Base-by-base conservation (phyloP, 345 rosid species). In the Bruguiera gymnorhiza region DNA sequence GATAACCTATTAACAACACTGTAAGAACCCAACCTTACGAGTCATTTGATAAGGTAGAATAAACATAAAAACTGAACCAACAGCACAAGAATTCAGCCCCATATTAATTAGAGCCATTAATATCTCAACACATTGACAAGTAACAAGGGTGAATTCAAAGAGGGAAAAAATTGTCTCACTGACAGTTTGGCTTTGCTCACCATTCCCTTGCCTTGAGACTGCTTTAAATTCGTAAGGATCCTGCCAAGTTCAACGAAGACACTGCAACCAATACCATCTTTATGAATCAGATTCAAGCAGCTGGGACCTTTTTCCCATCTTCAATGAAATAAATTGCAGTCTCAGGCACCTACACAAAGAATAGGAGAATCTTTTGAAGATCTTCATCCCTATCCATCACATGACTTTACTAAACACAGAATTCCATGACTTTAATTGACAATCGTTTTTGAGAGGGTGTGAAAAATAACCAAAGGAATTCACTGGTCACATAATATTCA, bases 291-390 rank as follows among this genome's bases (percentile, higher is more conserved):
- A 53, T n/a, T 93, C 84, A 90, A 76, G 82, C 86, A 23, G 89
- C 96, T 27, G 89, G 86, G 60, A 93, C 90, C 81, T 86, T 89
- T 82, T 85, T 91, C 43, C 98, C 97, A 69, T 93, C 97, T 82
- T 93, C 97, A 4, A 93, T 87, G 76, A 89, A 88, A 83, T 85
- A 91, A 69, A 93, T 91, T 48, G 96, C 89, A 72, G 84, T 73
- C 75, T 93, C 92, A 1, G 92, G 91, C 37, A 93, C 98, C 98
- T 94, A 75, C 15, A 52, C 24, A 56, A 53, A n/a, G n/a, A 10
- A 53, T 6, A 53, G 57, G 26, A 32, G 8, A 32, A 32, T 32
- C 36, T 32, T 32, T 32, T 32, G 36, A 32, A 32, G 36, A 32
- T 6, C 36, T 32, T 32, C 36, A 6, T 6, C 36, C 36, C 36